Conservation (phyloP, 805 yeast genomes). For the Limtongia smithiae region DNA sequence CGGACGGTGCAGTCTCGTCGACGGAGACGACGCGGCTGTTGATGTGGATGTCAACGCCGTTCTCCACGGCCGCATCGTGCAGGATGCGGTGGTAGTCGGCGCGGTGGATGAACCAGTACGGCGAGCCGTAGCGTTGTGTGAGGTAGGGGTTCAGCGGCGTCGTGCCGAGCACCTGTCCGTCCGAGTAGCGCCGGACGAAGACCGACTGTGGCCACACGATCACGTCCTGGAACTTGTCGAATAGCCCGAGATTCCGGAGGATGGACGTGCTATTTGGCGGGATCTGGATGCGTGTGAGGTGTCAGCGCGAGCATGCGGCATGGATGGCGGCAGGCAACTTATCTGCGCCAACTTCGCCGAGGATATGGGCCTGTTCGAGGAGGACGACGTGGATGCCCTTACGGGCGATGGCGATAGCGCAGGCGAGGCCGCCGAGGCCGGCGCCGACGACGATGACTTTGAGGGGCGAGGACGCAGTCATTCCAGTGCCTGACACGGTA, state of each 20-base stretch:
- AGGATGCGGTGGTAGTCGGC: constrained; percentile 9
- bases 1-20: not conserved
- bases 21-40: not conserved
- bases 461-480: too few species aligned
- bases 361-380: constrained; percentile 32
- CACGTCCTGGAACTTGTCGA: constrained; percentile 8
- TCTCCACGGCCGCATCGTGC: constrained; percentile 1
- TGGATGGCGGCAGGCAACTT: too few species aligned
- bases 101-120: constrained; percentile 7
- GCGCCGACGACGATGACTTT: constrained; percentile 35
- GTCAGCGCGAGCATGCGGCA: too few species aligned
- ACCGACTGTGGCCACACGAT: not conserved
- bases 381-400: constrained; percentile 34
- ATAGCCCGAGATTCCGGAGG: constrained; percentile 31
- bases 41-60: constrained; percentile 8
- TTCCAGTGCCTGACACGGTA: too few species aligned
- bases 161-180: not conserved
- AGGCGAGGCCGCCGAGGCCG: constrained; percentile 37
- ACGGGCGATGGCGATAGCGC: constrained; percentile 33
- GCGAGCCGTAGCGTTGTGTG: constrained; percentile 4
- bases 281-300: constrained; percentile 32
- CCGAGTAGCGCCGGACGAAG: not conserved
- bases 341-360: constrained; percentile 39
- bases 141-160: constrained; percentile 6
- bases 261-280: constrained; percentile 36